These are phyloP conservation scores for Selaginella tamariscina DNA, from an alignment of 75 land plant species.

Conservation along the genomic window DNA sequence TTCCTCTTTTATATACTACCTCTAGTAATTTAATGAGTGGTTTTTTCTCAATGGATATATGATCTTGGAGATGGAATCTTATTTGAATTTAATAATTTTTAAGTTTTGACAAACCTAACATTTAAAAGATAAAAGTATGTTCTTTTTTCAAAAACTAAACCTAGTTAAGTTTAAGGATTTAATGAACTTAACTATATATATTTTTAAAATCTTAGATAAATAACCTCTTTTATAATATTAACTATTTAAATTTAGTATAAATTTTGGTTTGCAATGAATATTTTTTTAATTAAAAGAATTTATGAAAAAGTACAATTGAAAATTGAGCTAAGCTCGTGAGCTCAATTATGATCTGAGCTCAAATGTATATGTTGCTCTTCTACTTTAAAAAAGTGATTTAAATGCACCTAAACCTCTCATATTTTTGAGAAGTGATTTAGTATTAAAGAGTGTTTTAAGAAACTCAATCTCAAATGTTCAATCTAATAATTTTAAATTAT, in stretches of 20 bases:
- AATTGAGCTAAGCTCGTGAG: not conserved
- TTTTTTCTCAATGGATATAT: not conserved
- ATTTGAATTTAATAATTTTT: not conserved
- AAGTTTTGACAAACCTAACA: not conserved
- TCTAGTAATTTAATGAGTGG: too few species aligned
- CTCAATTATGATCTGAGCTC: too few species aligned
- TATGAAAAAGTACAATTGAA: not conserved
- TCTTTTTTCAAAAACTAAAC: too few species aligned
- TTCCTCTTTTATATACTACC: too few species aligned
- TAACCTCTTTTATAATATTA: not conserved
- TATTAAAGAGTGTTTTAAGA: too few species aligned
- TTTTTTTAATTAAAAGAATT: not conserved
- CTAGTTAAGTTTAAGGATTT: not conserved
- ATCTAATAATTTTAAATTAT: too few species aligned
- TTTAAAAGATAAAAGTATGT: not conserved
- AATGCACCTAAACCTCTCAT: too few species aligned
- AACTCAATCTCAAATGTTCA: too few species aligned
- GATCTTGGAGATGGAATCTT: not conserved
- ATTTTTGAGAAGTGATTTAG: too few species aligned
- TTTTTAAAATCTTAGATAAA: not conserved
- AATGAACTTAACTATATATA: not conserved
- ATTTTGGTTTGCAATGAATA: not conserved
- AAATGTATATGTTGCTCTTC: too few species aligned
- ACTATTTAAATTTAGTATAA: not conserved
- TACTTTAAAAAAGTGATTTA: too few species aligned